Conservation (phyloP, 768 basidiomycete species). For the Pleurotus salmoneostramineus region DNA sequence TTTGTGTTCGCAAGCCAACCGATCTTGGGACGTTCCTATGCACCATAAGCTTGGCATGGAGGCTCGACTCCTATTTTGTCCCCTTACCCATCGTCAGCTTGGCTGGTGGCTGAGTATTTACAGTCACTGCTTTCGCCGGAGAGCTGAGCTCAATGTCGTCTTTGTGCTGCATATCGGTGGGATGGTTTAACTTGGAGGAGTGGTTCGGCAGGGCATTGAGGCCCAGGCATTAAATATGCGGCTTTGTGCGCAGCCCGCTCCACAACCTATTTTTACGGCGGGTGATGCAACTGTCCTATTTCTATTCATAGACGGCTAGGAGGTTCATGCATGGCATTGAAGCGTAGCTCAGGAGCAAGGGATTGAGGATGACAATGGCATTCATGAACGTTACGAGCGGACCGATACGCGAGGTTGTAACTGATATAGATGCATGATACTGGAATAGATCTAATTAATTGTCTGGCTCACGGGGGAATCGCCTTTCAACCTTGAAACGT, state of each 20-base stretch:
- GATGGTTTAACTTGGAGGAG: not conserved
- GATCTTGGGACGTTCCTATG: conserved; percentile 18
- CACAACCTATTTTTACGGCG: no score
- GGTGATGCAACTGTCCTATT: no score
- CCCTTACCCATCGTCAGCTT: conserved; percentile 55
- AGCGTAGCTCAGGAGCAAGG: no score
- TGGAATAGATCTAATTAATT: conserved; percentile 15
- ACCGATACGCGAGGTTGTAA: no score
- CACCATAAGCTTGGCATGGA: conserved; percentile 6
- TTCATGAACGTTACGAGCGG: no score
- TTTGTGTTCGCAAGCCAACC: conserved; percentile 18
- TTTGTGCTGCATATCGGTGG: conserved; percentile 10
- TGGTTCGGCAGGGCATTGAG: not conserved
- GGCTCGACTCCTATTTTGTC: not conserved
- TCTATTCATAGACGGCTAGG: no score
- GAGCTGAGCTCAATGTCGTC: conserved; percentile 10
- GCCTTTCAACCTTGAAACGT: conserved; percentile 21
- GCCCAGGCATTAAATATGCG: no score
- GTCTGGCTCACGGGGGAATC: conserved; percentile 27
- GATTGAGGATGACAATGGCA: no score
- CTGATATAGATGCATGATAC: no score
- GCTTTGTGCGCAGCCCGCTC: no score
- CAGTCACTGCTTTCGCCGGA: conserved; percentile 19
- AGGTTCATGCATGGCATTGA: no score
- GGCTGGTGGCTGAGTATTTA: conserved; percentile 53